These are phyloP conservation scores for Blastobotrys peoriensis DNA, from an alignment of 805 yeast species.

Conservation along the genomic window DNA sequence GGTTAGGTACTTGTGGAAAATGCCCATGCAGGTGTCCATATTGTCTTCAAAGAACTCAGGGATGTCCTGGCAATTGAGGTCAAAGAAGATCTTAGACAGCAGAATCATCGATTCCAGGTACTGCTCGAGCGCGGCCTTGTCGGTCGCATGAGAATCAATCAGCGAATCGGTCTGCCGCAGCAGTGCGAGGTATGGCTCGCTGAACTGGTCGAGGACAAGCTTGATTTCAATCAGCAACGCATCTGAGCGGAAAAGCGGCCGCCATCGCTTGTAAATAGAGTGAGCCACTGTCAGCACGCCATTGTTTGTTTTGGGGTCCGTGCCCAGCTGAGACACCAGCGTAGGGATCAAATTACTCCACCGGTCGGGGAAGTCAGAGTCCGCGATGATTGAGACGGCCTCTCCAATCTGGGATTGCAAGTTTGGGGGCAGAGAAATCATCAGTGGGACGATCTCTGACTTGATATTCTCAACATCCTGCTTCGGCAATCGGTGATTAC, in stretches of 20 bases:
- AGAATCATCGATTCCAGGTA: conserved; percentile 66
- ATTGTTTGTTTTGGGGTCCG: conserved; percentile 68
- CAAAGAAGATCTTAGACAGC: conserved; percentile 78
- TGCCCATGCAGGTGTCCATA: conserved; percentile 65
- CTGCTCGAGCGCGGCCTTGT: conserved; percentile 47
- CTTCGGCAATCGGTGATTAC: conserved; percentile 56
- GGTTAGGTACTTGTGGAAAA: conserved; percentile 73
- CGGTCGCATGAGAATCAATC: conserved; percentile 41
- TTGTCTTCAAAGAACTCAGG: conserved; percentile 98
- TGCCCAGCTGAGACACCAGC: conserved; percentile 59
- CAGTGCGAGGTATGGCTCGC: conserved; percentile 68
- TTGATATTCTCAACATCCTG: conserved; percentile 66
- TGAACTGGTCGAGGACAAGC: conserved; percentile 77
- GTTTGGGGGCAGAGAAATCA: conserved; percentile 69
- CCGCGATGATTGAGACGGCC: conserved; percentile 87
- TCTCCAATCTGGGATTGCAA: conserved; percentile 94
- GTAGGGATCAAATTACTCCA: conserved; percentile 66
- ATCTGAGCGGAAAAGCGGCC: conserved; percentile 88
- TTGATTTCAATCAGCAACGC: conserved; percentile 82
- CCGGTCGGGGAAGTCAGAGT: conserved; percentile 86
- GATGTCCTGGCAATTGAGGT: conserved; percentile 93
- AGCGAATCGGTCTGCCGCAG: conserved; percentile 60
- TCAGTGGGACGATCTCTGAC: conserved; percentile 70
- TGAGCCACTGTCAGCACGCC: conserved; percentile 91
- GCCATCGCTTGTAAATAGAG: conserved; percentile 94